phyloP scores from a whole-genome alignment of 805 yeast species.

The Zygotorulaspora sp. region DNA sequence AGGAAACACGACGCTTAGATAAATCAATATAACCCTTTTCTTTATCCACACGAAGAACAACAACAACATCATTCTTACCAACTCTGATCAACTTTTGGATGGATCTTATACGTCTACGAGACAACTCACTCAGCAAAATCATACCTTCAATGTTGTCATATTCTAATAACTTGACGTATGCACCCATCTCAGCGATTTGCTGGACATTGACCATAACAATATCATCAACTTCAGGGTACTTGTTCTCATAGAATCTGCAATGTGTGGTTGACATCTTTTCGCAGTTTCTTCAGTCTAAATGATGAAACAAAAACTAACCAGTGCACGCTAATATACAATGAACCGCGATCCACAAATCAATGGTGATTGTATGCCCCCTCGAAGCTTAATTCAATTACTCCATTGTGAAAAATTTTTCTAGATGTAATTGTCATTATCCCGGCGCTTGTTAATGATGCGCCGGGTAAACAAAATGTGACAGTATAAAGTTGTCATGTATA shows the following conservation, averaged over 20 bases:
- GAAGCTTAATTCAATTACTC: too few species aligned
- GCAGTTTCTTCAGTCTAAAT: not conserved
- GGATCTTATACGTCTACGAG: conserved; percentile 97
- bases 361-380: not conserved
- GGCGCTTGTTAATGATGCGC: not conserved
- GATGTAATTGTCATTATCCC: not conserved
- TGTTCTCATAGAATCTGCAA: conserved; percentile 96
- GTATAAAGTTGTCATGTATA: too few species aligned
- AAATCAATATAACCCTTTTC: conserved; percentile 98
- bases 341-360: too few species aligned
- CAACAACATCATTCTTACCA: conserved; percentile 97
- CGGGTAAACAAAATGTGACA: not conserved
- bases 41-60: conserved; percentile 94
- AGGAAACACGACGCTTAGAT: conserved; percentile 95
- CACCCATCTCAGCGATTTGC: conserved; percentile 99
- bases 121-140: conserved; percentile 91
- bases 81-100: conserved; percentile 96
- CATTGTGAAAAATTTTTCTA: not conserved
- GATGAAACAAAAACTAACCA: too few species aligned
- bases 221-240: conserved; percentile 97
- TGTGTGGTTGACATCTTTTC: conserved; percentile 70
- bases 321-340: too few species aligned
- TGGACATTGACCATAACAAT: conserved; percentile 98
- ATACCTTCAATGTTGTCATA: conserved; percentile 98
- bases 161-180: conserved; percentile 91